Base-by-base conservation (phyloP, 2,329 filamentous ascomycete genomes). In the Sphaerulina musiva region DNA sequence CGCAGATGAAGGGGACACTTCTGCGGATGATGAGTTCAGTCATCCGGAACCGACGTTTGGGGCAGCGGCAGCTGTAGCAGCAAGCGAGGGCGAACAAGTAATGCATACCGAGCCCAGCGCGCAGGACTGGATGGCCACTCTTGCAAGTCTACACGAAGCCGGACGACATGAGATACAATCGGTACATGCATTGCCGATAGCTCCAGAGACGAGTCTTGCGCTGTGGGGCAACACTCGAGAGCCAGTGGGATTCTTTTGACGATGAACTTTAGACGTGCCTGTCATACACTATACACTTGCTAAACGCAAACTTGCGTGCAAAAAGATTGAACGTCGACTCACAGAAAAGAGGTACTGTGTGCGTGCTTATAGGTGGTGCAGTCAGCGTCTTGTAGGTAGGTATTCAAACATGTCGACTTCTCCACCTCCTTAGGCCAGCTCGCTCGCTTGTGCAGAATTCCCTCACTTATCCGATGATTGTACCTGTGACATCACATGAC, bases 71-170 rank as follows among this genome's bases (percentile, higher is more conserved):
- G 9, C 44, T 44, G 20, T 34, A 5, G 9, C 44, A 26, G 20
- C 20, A 7, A 29, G 29, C 9, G 32, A 53, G 17, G 36, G 29
- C 41, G 31, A 53, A n/a, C 7, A 20, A 1, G 32, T 54, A 39
- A 51, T 45, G 55, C 47, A 51, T 7, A 41, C 14, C 11, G 45
- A 47, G 2, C 45, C 39, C 4, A 56, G 41, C 40, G 20, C 43
- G 41, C 51, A 52, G 40, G 57, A 59, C 42, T 59, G 57, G 57
- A 59, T 59, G 45, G 43, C 51, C 3, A 50, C 48, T 12, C 48
- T 57, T 17, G 48, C 48, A 7, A 43, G 41, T 31, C 49, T 59
- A 51, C 51, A 59, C 36, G 39, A 55, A 12, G 43, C 54, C 6
- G 48, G 49, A n/a, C 44, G 55, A 17, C 26, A 44, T 38, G 54